Percentiles rank a stretch among this genome's conserved stretches.
phyloP scores from a whole-genome alignment of 106 monocot species.

The Vanilla planifolia region DNA sequence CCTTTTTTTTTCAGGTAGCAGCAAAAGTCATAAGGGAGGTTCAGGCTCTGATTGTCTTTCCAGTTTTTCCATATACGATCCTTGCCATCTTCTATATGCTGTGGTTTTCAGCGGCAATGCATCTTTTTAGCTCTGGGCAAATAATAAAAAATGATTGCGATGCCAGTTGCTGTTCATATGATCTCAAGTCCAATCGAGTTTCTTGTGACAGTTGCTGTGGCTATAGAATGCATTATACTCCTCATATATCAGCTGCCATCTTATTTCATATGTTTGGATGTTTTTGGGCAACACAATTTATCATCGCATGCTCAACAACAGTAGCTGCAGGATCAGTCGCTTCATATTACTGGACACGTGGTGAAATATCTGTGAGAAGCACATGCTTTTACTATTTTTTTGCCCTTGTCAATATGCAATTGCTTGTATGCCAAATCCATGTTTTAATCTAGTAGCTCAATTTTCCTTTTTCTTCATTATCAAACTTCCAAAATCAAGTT shows the following conservation, averaged over 20 bases:
- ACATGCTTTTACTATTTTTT: too few relatives aligned
- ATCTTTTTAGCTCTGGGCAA: constrained; percentile 96
- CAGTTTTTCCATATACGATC: constrained; percentile 68
- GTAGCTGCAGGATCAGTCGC: constrained; percentile 97
- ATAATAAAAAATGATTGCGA: constrained; percentile 74
- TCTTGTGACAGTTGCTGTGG: constrained; percentile 96
- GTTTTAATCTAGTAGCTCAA: too few relatives aligned
- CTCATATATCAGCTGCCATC: constrained; percentile 81
- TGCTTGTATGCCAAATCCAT: too few relatives aligned
- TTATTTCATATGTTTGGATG: constrained; percentile 95
- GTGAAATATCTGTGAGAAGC: constrained; percentile 78
- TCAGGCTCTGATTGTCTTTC: constrained; percentile 94
- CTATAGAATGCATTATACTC: constrained; percentile 81
- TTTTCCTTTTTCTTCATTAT: too few relatives aligned
- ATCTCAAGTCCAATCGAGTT: constrained; percentile 76
- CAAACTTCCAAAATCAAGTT: too few relatives aligned
- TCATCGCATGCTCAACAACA: constrained; percentile 78
- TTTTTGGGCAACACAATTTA: constrained; percentile 96
- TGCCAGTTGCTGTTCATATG: constrained; percentile 85
- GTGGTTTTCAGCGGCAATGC: constrained; percentile 88
- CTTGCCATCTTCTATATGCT: constrained; percentile 96
- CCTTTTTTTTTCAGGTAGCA: constrained; percentile 57
- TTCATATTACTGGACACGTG: constrained; percentile 94
- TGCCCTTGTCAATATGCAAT: too few relatives aligned
- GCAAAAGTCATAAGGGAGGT: constrained; percentile 98